These are phyloP conservation scores for Aeminium ludgeri DNA, from an alignment of 495 filamentous ascomycete genomes.

Conservation along the genomic window DNA sequence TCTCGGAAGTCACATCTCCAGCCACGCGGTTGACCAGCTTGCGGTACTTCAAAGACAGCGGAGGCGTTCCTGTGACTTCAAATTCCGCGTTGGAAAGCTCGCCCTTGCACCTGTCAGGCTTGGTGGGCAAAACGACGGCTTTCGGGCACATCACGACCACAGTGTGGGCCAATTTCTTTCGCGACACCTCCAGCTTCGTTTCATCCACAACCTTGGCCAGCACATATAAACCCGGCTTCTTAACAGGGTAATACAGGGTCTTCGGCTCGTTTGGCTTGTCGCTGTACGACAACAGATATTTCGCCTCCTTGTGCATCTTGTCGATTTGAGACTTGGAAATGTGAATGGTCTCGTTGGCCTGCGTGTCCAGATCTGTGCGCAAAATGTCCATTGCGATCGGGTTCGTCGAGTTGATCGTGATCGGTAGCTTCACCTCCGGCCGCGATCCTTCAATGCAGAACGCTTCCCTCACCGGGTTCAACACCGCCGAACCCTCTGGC, in stretches of 20 bases:
- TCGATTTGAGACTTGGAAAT: slow-evolving; percentile 55
- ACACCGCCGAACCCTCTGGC: slow-evolving; percentile 80
- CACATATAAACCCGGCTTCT: slow-evolving; percentile 72
- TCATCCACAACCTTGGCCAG: slow-evolving; percentile 75
- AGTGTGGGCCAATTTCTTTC: slow-evolving; percentile 45
- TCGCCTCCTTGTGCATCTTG: slow-evolving; percentile 44
- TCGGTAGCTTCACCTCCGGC: slow-evolving; percentile 50
- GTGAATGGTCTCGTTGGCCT: slow-evolving; percentile 57
- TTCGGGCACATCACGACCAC: slow-evolving; percentile 71
- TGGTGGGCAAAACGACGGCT: slow-evolving; percentile 48
- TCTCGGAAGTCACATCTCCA: slow-evolving; percentile 65
- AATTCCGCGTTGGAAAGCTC: slow-evolving; percentile 74
- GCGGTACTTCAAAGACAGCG: slow-evolving; percentile 83
- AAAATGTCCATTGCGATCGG: slow-evolving; percentile 73
- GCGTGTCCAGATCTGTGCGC: slow-evolving; percentile 66
- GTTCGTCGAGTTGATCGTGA: slow-evolving; percentile 81
- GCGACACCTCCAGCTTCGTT: slow-evolving; percentile 79
- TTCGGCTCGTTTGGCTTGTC: slow-evolving; percentile 25
- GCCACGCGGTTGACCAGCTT: slow-evolving; percentile 62
- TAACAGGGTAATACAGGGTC: slow-evolving; percentile 44
- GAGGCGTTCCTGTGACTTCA: slow-evolving; percentile 73
- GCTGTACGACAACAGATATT: slow-evolving; percentile 31
- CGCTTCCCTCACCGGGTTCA: slow-evolving; percentile 61
- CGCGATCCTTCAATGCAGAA: slow-evolving; percentile 59
- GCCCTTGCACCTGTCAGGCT: slow-evolving; percentile 53